Base-by-base conservation (phyloP, 1,139 yeast species). In the Meyerozyma athensensis region DNA sequence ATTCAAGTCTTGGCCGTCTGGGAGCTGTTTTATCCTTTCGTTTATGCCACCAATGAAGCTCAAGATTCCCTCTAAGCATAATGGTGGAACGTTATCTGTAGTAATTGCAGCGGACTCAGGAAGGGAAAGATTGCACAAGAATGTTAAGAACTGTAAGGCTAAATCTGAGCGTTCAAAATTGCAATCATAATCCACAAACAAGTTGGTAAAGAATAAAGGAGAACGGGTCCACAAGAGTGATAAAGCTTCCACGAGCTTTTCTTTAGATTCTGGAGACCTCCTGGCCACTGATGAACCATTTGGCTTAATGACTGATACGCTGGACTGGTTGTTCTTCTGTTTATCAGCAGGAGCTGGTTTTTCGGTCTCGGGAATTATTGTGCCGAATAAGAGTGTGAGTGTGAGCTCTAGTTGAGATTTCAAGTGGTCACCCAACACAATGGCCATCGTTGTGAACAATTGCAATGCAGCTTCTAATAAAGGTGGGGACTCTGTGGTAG, bases 61-160 rank as follows among this genome's bases (percentile, higher is more conserved):
- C 23, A 92, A 67, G 3, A 92, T 59, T 2, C 97, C 96, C 52
- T 92, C 97, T 35, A 92, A 67, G 52, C 97, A 92, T 8, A 90
- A 74, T 1, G 97, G 97, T 0, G 98, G 97, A 2, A 92, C 96
- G 51, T 79, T 82, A 26, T 85, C 86, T 0, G 97, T 86, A 0
- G 95, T 82, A 50, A 74, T 67, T 5, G 63, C 48, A 0, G 96
- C 92, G 16, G 89, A 75, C 49, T 86, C 95, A 0, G 96, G 94
- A 35, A 85, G 72, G 0, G 96, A 80, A 31, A 86, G 66, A 38
- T 83, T 74, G 43, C 95, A 81, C 38, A 94, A 68, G 39, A 83
- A 77, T 35, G 83, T 83, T 36, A 92, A 59, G 19, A 86, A 64
- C 33, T 77, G 77, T 18, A 74, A 74, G n/a, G 95, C 73, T 41